Base-by-base conservation (phyloP, 768 basidiomycete genomes). In the Rhizopogon salebrosus region DNA sequence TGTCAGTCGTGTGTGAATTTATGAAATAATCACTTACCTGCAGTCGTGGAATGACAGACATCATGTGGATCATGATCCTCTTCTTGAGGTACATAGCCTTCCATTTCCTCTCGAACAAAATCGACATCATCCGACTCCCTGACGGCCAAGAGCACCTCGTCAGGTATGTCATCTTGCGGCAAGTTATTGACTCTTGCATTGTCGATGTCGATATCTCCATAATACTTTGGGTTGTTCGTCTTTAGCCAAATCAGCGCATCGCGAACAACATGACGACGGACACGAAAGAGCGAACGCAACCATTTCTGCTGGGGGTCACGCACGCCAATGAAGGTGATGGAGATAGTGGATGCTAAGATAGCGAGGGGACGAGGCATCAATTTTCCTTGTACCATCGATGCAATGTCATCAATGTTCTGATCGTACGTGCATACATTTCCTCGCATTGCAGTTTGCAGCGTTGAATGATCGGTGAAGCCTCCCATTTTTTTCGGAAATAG, bases 201-300 rank as follows among this genome's bases (percentile, higher is more conserved):
- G 41, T 51, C 42, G 2, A 75, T 68, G 1, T 58, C 49, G 10
- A 74, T 63, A 34, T 68, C 36, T 0, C 55, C 61, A 52, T 70
- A 72, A 29, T 69, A 72, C 13, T 56, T 51, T 0, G 57, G 46
- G 51, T 76, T 76, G 52, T 75, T 57, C 1, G 23, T 48, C 49
- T 72, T 75, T 29, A 74, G 50, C 72, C 74, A 75, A 1, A 0
- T 1, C 2, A 77, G 49, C 2, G 72, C 73, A 1, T 57, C 50
- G 2, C 13, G 35, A 0, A 79, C 72, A 0, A 40, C 37, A 0
- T 57, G 4, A 1, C 72, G 41, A 0, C 70, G 57, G 0, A 79
- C 72, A 0, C 61, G 55, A 38, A 79, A 75, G 0, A 60, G 66
- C 1, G 16, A 20, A 0, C 40, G 52, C 26, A 77, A 27, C 64